A percentile compares a stretch with the other conserved stretches of the same genome.
Evolutionary conservation across 1,284 basidiomycete species (phyloP).

Genomic region (Puccinia sorghi): DNA sequence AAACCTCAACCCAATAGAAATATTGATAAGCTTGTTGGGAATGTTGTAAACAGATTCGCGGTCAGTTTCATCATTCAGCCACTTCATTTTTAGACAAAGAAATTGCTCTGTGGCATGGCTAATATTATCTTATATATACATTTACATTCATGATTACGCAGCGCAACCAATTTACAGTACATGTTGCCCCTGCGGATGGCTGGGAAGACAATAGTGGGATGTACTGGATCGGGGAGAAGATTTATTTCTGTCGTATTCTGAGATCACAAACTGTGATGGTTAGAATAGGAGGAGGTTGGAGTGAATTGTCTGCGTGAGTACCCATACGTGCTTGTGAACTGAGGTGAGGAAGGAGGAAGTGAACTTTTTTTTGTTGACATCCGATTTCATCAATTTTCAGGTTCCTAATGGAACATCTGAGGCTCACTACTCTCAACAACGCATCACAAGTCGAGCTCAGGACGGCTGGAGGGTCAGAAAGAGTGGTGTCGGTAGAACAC

Average conservation of each 20-base stretch:
- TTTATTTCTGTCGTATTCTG: conserved; percentile 53
- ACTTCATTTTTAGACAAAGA: neutral
- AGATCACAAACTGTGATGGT: conserved; percentile 57
- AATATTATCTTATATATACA: neutral
- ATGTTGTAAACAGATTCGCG: conserved; percentile 41
- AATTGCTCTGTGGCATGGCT: neutral
- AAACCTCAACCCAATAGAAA: conserved; percentile 44
- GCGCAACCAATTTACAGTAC: conserved; percentile 32
- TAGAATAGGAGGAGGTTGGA: conserved; percentile 58
- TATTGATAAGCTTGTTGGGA: conserved; percentile 45
- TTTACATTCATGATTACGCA: neutral
- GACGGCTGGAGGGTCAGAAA: conserved; percentile 23
- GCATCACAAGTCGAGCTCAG: neutral
- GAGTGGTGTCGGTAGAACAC: conserved; percentile 26
- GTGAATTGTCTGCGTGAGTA: conserved; percentile 56
- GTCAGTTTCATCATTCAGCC: conserved; percentile 8
- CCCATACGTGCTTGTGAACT: neutral
- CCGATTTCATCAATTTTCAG: conserved; percentile 1
- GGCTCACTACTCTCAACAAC: conserved; percentile 17
- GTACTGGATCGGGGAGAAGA: conserved; percentile 49
- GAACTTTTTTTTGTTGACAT: neutral
- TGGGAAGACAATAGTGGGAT: conserved; percentile 50
- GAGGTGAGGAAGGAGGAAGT: neutral
- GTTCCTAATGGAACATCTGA: conserved; percentile 43
- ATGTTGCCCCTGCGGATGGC: conserved; percentile 41